Evolutionary conservation across 306 rosid genomes (phyloP), one percentile per base, ranked within the genome.

Genomic region (Echinosophora koreensis): DNA sequence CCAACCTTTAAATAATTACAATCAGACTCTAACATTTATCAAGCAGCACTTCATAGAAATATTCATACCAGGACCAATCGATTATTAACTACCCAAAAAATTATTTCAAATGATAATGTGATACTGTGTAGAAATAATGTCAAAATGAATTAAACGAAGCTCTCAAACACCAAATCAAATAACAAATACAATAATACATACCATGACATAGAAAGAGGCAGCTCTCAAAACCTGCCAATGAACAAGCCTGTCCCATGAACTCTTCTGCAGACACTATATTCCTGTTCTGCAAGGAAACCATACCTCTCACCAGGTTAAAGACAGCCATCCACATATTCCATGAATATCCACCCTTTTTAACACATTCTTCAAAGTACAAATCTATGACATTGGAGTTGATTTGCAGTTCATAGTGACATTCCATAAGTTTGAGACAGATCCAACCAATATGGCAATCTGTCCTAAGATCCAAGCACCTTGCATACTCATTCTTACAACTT

Each of bases 361-460:
- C 74, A 77, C 89, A 76, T 51, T 84, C 86, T 79, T 80, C 85
- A 59, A 89, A 87, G 84, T 75, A 71, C 56, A 78, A 56, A 46
- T 92, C 97, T 73, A 84, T 57, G 47, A 60, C 32, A 80, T 82
- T 81, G 35, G 84, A 72, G 78, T 82, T 85, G 46, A 76, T 82
- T 86, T 82, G 76, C 76, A 87, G 67, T 50, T 77, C 71, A 66
- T 72, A 86, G 51, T 46, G 89, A 60, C 86, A 88, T 82, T 86
- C 97, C 72, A 94, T 66, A 57, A 88, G 81, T 77, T 90, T 94
- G 67, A 94, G 98, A 87, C 88, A 94, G 56, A 89, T 85, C 97
- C 92, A 94, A 80, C 97, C 98, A 74, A 94, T 80, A 73, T 81
- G 86, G 71, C 68, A 84, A 78, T 87, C 88, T 39, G 97, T 90